A percentile compares a stretch with the other conserved stretches of the same genome.
These are phyloP conservation scores for Punctularia strigosozonata DNA, from an alignment of 768 basidiomycete species.

Conservation along the genomic window DNA sequence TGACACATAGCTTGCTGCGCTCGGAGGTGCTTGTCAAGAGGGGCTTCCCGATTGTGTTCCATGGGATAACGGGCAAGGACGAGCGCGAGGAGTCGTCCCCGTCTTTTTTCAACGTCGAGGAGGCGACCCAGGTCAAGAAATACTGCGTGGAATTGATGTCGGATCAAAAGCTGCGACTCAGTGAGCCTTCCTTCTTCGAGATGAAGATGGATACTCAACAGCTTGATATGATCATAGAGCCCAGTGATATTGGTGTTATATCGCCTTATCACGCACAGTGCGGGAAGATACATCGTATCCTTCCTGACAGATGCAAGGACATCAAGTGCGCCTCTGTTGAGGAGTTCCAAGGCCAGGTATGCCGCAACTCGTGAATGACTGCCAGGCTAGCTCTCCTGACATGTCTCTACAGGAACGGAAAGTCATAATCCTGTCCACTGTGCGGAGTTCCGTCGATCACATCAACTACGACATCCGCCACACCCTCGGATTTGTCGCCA, in stretches of 20 bases:
- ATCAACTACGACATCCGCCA: constrained; percentile 16
- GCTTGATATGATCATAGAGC: constrained; percentile 7
- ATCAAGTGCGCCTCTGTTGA: constrained; percentile 27
- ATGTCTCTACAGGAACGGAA: constrained; percentile 18
- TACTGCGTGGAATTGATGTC: constrained; percentile 18
- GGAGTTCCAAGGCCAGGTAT: constrained; percentile 30
- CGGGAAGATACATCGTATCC: constrained; percentile 16
- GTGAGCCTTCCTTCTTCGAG: constrained; percentile 12
- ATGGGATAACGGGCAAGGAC: constrained; percentile 21
- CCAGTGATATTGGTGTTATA: constrained; percentile 25
- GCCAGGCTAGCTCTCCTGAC: neutral
- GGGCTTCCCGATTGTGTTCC: constrained; percentile 22
- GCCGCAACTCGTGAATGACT: neutral
- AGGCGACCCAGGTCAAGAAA: constrained; percentile 21
- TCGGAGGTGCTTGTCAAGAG: constrained; percentile 17
- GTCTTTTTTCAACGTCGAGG: constrained; percentile 28
- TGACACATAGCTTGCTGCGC: constrained; percentile 15
- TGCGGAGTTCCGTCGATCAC: constrained; percentile 21
- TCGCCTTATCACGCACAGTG: constrained; percentile 28
- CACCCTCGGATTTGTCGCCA: constrained; percentile 17
- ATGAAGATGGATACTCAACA: neutral
- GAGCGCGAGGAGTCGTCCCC: constrained; percentile 21
- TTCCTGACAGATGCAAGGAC: constrained; percentile 9
- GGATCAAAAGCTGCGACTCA: constrained; percentile 16
- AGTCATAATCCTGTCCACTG: constrained; percentile 27